Evolutionary conservation across 2,329 filamentous ascomycete genomes (phyloP).

Genomic region (Botrytis fabae): DNA sequence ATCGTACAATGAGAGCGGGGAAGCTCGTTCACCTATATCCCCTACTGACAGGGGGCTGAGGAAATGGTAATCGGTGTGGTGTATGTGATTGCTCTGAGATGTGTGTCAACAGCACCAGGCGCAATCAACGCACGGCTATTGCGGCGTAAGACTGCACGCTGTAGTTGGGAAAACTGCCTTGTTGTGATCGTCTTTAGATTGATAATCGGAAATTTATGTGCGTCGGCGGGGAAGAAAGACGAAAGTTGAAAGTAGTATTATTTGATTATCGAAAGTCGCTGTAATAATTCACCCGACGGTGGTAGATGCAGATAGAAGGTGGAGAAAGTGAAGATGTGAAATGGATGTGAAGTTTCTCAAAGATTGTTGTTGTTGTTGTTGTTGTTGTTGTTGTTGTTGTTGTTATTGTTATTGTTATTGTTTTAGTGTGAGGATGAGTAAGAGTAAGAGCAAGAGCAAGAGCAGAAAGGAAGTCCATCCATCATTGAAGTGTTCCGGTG

Average conservation of each 20-base stretch:
- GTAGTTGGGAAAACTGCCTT: slow-evolving; percentile 15
- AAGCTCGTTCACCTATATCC: background rate
- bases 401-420: too few species aligned
- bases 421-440: background rate
- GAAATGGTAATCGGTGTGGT: slow-evolving; percentile 16
- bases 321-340: background rate
- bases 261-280: background rate
- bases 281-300: background rate
- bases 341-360: background rate
- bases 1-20: slow-evolving; percentile 13
- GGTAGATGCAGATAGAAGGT: background rate
- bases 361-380: background rate
- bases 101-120: slow-evolving; percentile 19
- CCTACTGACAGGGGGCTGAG: background rate
- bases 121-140: slow-evolving; percentile 18
- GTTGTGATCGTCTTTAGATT: slow-evolving; percentile 13
- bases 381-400: background rate
- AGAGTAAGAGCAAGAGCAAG: background rate
- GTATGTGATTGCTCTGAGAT: slow-evolving; percentile 14
- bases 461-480: background rate
- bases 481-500: background rate
- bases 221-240: background rate
- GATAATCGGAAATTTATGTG: slow-evolving; percentile 7
- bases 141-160: slow-evolving; percentile 18
- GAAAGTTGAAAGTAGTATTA: background rate